phyloP scores from a whole-genome alignment of 192 early-diverging fungal genomes.

The Coemansia asiatica region DNA sequence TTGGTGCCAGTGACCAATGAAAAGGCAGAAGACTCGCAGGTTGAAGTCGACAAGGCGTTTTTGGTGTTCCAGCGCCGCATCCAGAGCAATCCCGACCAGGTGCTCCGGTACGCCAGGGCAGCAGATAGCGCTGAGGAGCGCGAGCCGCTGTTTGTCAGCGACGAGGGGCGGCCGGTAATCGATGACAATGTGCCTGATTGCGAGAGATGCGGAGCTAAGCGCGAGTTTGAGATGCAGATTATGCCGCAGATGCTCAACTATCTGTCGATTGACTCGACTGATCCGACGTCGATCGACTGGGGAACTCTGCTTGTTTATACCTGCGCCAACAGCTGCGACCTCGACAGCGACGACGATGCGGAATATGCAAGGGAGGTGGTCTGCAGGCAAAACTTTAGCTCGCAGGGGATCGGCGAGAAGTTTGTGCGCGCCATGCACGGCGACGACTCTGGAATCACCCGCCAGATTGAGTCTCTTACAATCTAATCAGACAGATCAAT shows the following conservation, averaged over 20 bases:
- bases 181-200: constrained; percentile 64
- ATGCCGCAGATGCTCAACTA: constrained; percentile 87
- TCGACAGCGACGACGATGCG: constrained; percentile 36
- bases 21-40: constrained; percentile 69
- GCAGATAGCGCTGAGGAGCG: constrained; percentile 34
- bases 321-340: constrained; percentile 76
- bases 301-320: constrained; percentile 86
- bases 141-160: constrained; percentile 80
- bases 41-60: constrained; percentile 88
- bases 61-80: constrained; percentile 86
- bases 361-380: constrained; percentile 68
- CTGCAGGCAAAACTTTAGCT: constrained; percentile 79
- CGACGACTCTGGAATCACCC: constrained; percentile 35
- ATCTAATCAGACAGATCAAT: constrained; percentile 5
- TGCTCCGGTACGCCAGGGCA: constrained; percentile 66
- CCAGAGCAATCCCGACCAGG: constrained; percentile 75
- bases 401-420: constrained; percentile 68
- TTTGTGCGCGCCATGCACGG: constrained; percentile 45
- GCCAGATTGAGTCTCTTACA: constrained; percentile 38
- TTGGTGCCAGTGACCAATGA: constrained; percentile 30
- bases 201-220: constrained; percentile 64
- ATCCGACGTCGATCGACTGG: constrained; percentile 80
- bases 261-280: constrained; percentile 69
- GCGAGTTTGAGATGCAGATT: constrained; percentile 93
- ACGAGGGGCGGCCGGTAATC: constrained; percentile 59